These are phyloP conservation scores for Cryptococcus depauperatus DNA, from an alignment of 1,284 basidiomycete genomes.

Conservation along the genomic window DNA sequence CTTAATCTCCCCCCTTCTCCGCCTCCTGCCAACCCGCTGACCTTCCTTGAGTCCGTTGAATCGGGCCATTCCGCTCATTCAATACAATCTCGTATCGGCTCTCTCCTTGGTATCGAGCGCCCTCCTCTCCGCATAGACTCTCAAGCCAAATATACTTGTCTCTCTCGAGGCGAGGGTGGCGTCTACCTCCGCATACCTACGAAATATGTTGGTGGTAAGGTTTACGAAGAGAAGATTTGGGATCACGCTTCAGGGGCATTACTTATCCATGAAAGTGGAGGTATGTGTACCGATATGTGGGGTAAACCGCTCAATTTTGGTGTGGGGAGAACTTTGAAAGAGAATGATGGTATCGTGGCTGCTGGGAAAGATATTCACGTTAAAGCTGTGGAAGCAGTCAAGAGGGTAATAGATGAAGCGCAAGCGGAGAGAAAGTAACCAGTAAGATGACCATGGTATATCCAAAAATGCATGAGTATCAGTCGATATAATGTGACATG, in stretches of 20 bases:
- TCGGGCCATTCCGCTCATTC: constrained; percentile 81
- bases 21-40: constrained; percentile 40
- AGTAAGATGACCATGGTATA: too few species aligned
- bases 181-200: constrained; percentile 88
- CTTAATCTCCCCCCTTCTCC: constrained; percentile 34
- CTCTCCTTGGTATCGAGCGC: constrained; percentile 58
- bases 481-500: neutral
- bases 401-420: constrained; percentile 54
- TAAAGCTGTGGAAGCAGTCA: constrained; percentile 65
- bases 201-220: constrained; percentile 52
- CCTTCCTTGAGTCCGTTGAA: constrained; percentile 86
- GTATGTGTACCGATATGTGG: constrained; percentile 71
- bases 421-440: neutral
- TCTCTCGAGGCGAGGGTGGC: constrained; percentile 79
- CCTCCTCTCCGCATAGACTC: constrained; percentile 82
- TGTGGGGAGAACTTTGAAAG: constrained; percentile 72
- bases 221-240: constrained; percentile 87
- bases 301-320: constrained; percentile 78
- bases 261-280: constrained; percentile 83
- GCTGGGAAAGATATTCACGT: constrained; percentile 59
- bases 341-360: constrained; percentile 83
- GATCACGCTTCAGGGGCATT: constrained; percentile 87
- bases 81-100: constrained; percentile 68
- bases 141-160: constrained; percentile 89
- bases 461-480: neutral